Conservation (phyloP, 2,329 filamentous ascomycete species). For the Sordariomycetes sp. region DNA sequence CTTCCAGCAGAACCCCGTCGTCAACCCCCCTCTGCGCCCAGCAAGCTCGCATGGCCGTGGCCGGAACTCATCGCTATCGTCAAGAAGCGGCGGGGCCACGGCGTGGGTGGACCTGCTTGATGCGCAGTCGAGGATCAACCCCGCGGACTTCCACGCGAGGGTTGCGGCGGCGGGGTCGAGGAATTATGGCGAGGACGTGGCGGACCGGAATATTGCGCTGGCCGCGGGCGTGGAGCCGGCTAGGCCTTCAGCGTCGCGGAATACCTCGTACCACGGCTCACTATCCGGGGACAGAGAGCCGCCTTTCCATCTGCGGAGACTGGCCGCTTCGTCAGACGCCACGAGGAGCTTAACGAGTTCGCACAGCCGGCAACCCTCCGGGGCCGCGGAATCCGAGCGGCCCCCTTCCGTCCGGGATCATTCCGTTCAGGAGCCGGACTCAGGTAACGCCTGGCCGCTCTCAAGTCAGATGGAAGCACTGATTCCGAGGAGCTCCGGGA, state of each 20-base stretch:
- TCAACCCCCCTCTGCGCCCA: conserved; percentile 6
- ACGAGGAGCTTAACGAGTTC: background rate
- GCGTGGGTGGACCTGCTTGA: conserved; percentile 42
- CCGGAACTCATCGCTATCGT: conserved; percentile 5
- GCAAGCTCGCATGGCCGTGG: conserved; percentile 1
- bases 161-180: conserved; percentile 37
- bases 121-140: conserved; percentile 40
- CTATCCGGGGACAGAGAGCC: background rate
- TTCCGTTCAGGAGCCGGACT: background rate
- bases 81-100: background rate
- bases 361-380: background rate
- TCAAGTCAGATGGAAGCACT: background rate
- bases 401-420: background rate
- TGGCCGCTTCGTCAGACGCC: conserved; percentile 3
- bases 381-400: background rate
- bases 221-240: conserved; percentile 11
- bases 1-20: conserved; percentile 8
- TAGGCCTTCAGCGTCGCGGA: background rate
- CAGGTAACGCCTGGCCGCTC: background rate
- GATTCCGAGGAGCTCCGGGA: background rate
- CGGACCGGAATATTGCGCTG: conserved; percentile 44
- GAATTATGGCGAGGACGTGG: conserved; percentile 55
- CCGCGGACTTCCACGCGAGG: conserved; percentile 35
- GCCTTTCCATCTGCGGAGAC: conserved; percentile 6
- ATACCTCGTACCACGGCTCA: background rate